phyloP scores from a whole-genome alignment of 2,329 filamentous ascomycete genomes.

The Colletotrichum endophyticum region DNA sequence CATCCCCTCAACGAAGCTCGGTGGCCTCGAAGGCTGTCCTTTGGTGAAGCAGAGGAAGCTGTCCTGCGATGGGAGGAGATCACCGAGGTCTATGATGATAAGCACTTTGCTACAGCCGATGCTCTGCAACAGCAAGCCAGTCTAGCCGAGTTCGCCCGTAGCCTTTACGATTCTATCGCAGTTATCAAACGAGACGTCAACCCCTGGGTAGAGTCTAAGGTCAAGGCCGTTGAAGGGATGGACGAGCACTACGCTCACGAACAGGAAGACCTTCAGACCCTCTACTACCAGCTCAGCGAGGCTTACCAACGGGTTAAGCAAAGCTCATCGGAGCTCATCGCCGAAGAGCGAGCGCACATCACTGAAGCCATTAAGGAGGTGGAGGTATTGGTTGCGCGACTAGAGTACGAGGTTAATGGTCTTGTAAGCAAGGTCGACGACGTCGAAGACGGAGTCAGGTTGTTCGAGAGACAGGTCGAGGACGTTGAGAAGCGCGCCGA shows the following conservation, averaged over 20 bases:
- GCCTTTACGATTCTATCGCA: constrained; percentile 58
- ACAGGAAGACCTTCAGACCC: constrained; percentile 66
- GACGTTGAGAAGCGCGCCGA: constrained; percentile 71
- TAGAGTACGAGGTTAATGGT: constrained; percentile 89
- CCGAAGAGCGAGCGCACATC: constrained; percentile 70
- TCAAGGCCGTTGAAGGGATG: constrained; percentile 61
- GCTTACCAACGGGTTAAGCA: constrained; percentile 72
- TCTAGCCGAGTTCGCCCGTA: constrained; percentile 58
- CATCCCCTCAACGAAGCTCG: constrained; percentile 57
- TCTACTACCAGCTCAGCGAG: constrained; percentile 75
- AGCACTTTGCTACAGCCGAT: constrained; percentile 24
- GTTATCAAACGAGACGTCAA: constrained; percentile 57
- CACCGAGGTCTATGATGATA: constrained; percentile 41
- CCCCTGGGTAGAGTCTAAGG: constrained; percentile 65
- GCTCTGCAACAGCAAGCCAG: constrained; percentile 25
- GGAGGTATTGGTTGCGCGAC: constrained; percentile 79
- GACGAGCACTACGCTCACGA: constrained; percentile 68
- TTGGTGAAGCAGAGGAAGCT: constrained; percentile 77
- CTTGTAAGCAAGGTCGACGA: constrained; percentile 84
- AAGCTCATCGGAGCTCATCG: constrained; percentile 70
- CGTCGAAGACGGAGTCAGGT: constrained; percentile 80
- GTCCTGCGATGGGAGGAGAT: constrained; percentile 70
- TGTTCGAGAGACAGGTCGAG: constrained; percentile 80
- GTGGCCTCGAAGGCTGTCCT: constrained; percentile 77
- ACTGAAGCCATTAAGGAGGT: constrained; percentile 78